These are phyloP conservation scores for Cryptococcus sp. DNA, from an alignment of 1,284 basidiomycete species.

Conservation along the genomic window DNA sequence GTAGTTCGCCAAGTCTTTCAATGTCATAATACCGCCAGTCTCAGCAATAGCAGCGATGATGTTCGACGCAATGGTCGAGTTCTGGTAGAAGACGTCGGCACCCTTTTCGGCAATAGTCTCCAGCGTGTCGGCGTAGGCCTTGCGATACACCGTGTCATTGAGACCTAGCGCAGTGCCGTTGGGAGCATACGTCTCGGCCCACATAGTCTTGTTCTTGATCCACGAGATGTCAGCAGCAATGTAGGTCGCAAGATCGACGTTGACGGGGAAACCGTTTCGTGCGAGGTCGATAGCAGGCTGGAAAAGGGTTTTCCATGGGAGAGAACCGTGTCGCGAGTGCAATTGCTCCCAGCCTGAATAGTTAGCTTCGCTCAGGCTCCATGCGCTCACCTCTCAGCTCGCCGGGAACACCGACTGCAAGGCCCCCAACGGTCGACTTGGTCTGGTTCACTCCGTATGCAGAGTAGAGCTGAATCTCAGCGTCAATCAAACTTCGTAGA, in stretches of 20 bases:
- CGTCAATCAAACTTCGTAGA: neutral
- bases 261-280: slow-evolving; percentile 65
- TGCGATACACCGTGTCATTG: slow-evolving; percentile 24
- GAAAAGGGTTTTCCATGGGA: slow-evolving; percentile 74
- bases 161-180: slow-evolving; percentile 25
- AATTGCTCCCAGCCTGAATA: too few relatives aligned
- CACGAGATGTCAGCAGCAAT: slow-evolving; percentile 20
- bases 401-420: slow-evolving; percentile 78
- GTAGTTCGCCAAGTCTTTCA: slow-evolving; percentile 17
- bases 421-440: slow-evolving; percentile 65
- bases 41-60: slow-evolving; percentile 24
- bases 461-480: slow-evolving; percentile 25
- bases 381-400: slow-evolving; percentile 66
- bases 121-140: slow-evolving; percentile 28
- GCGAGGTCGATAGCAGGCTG: slow-evolving; percentile 72
- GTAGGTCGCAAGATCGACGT: slow-evolving; percentile 37
- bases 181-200: slow-evolving; percentile 38
- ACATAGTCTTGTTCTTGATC: slow-evolving; percentile 40
- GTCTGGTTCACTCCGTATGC: slow-evolving; percentile 30
- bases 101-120: slow-evolving; percentile 30
- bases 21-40: slow-evolving; percentile 30
- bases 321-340: slow-evolving; percentile 57
- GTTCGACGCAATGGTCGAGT: slow-evolving; percentile 24
- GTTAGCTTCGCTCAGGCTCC: slow-evolving; percentile 41
- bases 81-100: slow-evolving; percentile 25